Evolutionary conservation across 768 basidiomycete species (phyloP), one percentile per base, ranked within the genome.

Genomic region (Suillus hirtellus): DNA sequence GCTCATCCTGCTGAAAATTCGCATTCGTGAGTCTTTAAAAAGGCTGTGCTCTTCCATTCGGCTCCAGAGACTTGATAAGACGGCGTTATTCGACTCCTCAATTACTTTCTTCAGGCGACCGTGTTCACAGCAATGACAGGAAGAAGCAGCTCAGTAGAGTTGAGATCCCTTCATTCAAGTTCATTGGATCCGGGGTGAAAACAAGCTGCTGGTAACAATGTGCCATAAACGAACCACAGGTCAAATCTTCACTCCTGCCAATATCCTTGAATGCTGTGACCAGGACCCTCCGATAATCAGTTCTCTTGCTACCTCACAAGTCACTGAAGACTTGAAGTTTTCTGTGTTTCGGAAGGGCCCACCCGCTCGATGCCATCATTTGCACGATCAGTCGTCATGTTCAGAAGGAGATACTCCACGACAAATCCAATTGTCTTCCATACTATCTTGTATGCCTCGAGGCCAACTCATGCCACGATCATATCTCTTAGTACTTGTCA

Each of bases 11-110:
- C 44, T 34, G 19, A 27, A 17, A 49, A 21, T 58, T 58, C 55
- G 17, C 55, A 60, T 61, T n/a, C 37, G 42, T 61, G 60, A 15
- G 37, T 10, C 34, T 61, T 56, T 10, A 24, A 24, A 17, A 15
- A 17, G 3, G 7, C 24, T 56, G 27, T 58, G 8, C 37, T 58
- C 27, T 17, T 40, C n/a, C 17, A 15, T 40, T 42, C n/a, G n/a
- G 49, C 27, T 52, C 12, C 8, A 10, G 19, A 58, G 56, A 40
- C 27, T 1, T 43, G 27, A 58, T 15, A 40, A 40, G n/a, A 40
- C 38, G 38, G 15, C 24, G 24, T 56, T 24, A 24, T 38, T 56
- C 11, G 15, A 24, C 24, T 6, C 27, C 15, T 52, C 17, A 17
- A 52, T 52, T 17, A 35, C 34, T 53, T 35, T 34, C 2, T 53